Base-by-base conservation (phyloP, 192 early-diverging fungal species). In the Backusella morwellensis region DNA sequence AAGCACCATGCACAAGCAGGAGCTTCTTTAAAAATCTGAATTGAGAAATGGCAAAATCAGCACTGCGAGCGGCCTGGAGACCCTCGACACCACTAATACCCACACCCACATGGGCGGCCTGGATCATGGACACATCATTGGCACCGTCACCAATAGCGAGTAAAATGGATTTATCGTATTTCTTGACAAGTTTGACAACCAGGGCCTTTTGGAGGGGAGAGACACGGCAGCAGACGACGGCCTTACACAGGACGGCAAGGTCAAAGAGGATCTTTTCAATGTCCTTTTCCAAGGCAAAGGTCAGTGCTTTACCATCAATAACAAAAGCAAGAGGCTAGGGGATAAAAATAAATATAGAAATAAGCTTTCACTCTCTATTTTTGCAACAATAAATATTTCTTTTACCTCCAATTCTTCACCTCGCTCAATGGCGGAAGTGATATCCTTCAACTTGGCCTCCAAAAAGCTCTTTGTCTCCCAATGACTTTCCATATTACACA, bases 41-140 rank as follows among this genome's bases (percentile, higher is more conserved):
- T 82, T 99, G 98, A 21, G 95, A 94, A 76, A 99, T 97, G n/a
- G 98, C 95, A 85, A 99, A 98, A 86, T 99, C 98, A 0, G 98
- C 95, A 75, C 93, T 92, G 15, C 98, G 92, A 2, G 97, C 97
- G 8, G 98, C 98, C 79, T 99, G 98, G 50, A 99, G 86, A 54
- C 98, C 98, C 78, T 99, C 98, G 77, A 95, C 89, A 32, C 98
- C 98, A 69, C 89, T 93, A 77, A 99, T 99, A 75, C 98, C 98
- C 12, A 99, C 91, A 70, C 98, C 98, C 15, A 98, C 97, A 75
- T 98, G 97, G 26, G 97, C 97, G 12, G 97, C 98, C 80, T 99
- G 98, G 79, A 99, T 99, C 98, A 99, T 99, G 29, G 92, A 92
- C 0, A 99, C 97, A 80, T 99, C 98, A 81, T 99, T 99, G 63